phyloP scores from a whole-genome alignment of 2,329 filamentous ascomycete species.

The Alternaria alternata region DNA sequence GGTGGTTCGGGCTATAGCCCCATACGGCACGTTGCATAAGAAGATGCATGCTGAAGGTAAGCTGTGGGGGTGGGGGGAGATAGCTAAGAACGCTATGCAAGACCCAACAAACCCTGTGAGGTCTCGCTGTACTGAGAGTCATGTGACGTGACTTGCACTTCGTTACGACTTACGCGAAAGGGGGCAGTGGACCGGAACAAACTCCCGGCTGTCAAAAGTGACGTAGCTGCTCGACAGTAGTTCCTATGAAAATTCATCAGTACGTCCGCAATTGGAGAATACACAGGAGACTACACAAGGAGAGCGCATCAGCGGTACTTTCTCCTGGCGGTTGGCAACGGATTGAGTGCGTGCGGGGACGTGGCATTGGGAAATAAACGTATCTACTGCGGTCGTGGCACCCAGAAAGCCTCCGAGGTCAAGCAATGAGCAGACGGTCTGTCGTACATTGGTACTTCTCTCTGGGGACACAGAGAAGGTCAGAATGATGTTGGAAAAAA shows the following conservation, averaged over 20 bases:
- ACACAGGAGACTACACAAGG: neutral
- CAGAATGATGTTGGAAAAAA: neutral
- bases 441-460: neutral
- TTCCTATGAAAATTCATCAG: neutral
- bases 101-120: neutral
- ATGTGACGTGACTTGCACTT: neutral
- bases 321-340: neutral
- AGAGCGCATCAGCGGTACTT: neutral
- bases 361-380: neutral
- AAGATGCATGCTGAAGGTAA: neutral
- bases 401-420: neutral
- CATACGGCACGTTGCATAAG: neutral
- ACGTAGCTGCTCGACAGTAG: constrained; percentile 1
- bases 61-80: neutral
- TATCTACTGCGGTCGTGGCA: neutral
- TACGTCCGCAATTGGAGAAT: neutral
- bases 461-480: neutral
- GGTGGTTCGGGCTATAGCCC: neutral
- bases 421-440: neutral
- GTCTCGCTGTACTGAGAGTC: neutral
- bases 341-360: neutral
- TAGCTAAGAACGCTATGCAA: neutral
- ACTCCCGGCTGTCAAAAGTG: constrained; percentile 6
- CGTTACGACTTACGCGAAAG: constrained; percentile 20
- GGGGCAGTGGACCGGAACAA: constrained; percentile 5